A percentile compares a stretch with the other conserved stretches of the same genome.
phyloP scores from a whole-genome alignment of 768 basidiomycete genomes.

The Roridomyces roridus region DNA sequence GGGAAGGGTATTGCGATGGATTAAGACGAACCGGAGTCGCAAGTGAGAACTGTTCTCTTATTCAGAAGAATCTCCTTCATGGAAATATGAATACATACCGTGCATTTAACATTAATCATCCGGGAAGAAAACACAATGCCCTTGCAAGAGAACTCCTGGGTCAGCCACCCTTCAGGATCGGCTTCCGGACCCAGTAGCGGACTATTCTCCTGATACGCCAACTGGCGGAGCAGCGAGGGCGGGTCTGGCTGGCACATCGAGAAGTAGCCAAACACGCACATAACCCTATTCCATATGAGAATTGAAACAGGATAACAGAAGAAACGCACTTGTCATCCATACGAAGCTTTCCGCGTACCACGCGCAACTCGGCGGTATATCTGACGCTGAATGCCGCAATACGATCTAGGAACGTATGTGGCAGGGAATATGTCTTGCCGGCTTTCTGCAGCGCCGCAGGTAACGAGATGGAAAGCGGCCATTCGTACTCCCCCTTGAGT shows the following conservation, averaged over 20 bases:
- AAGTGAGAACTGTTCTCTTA: slow-evolving; percentile 13
- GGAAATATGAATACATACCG: neutral
- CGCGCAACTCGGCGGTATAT: slow-evolving; percentile 16
- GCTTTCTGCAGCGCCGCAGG: slow-evolving; percentile 3
- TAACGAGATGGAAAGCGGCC: slow-evolving; percentile 14
- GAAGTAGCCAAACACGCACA: slow-evolving; percentile 19
- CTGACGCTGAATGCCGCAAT: slow-evolving; percentile 11
- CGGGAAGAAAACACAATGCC: slow-evolving; percentile 21
- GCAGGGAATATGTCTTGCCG: slow-evolving; percentile 11
- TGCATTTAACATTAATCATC: slow-evolving; percentile 14
- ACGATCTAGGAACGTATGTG: slow-evolving; percentile 19
- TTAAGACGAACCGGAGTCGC: slow-evolving; percentile 18
- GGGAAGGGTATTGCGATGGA: neutral
- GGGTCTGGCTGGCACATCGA: slow-evolving; percentile 20
- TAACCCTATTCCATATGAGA: neutral
- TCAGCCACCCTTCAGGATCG: slow-evolving; percentile 21
- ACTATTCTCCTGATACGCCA: slow-evolving; percentile 24
- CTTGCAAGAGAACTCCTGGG: slow-evolving; percentile 1
- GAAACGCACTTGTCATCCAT: slow-evolving; percentile 19
- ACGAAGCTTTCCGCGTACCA: slow-evolving; percentile 21
- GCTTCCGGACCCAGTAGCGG: slow-evolving; percentile 19
- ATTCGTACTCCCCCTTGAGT: slow-evolving; percentile 21
- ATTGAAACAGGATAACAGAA: neutral
- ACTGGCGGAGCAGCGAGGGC: neutral
- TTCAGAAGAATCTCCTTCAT: too few species aligned